Evolutionary conservation across 2,329 filamentous ascomycete species (phyloP).

Genomic region (Colletotrichum spaethianum): DNA sequence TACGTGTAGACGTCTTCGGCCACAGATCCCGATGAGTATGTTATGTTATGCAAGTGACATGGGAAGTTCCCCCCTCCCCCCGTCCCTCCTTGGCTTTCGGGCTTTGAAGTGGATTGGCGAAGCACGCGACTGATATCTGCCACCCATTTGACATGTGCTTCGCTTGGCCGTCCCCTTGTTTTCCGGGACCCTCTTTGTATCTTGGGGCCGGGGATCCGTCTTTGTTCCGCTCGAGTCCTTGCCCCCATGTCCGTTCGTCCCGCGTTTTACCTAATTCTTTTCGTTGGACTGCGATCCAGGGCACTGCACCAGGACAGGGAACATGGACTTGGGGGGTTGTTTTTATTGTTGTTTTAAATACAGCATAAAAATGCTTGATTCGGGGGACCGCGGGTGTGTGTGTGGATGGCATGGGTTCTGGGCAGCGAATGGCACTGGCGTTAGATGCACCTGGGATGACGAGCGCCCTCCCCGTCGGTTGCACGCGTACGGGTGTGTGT

Average conservation of each 20-base stretch:
- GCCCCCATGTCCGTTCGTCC: background rate
- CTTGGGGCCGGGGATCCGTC: background rate
- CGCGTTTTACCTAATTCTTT: background rate
- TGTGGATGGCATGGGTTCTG: background rate
- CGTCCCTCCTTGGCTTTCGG: background rate
- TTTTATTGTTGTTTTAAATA: background rate
- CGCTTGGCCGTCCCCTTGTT: background rate
- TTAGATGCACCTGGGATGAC: conserved; percentile 17
- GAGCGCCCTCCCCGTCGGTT: background rate
- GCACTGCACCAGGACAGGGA: background rate
- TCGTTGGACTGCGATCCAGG: background rate
- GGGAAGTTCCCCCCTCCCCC: background rate
- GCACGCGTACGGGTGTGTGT: no score
- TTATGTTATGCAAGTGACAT: background rate
- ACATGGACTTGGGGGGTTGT: no score
- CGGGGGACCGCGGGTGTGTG: background rate
- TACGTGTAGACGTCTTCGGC: background rate
- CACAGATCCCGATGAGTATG: background rate
- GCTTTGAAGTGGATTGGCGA: background rate
- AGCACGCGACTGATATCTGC: background rate
- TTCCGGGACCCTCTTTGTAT: background rate
- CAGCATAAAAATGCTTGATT: background rate
- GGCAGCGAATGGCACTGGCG: conserved; percentile 14
- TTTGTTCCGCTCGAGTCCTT: background rate
- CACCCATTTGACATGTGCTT: conserved; percentile 12